phyloP scores from a whole-genome alignment of 2,329 filamentous ascomycete genomes.

The Dactylonectria macrodidyma region DNA sequence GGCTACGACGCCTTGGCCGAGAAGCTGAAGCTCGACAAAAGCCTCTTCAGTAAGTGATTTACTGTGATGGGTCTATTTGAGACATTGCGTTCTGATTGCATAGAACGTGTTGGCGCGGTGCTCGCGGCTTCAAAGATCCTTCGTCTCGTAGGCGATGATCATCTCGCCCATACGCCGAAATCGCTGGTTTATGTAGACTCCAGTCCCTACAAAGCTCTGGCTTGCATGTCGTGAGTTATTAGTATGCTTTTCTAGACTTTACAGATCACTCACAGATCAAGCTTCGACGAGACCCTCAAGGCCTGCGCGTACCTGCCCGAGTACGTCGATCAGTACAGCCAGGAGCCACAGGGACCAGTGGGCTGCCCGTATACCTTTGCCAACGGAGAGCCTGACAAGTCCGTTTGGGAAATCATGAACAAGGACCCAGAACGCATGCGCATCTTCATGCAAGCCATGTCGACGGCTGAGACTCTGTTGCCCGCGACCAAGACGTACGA shows the following conservation, averaged over 20 bases:
- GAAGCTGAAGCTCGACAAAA: constrained; percentile 45
- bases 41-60: constrained; percentile 41
- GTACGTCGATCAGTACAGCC: constrained; percentile 51
- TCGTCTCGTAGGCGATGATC: constrained; percentile 6
- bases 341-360: constrained; percentile 47
- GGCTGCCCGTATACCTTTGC: constrained; percentile 50
- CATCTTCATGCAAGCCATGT: constrained; percentile 50
- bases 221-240: constrained; percentile 23
- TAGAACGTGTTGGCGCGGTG: constrained; percentile 21
- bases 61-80: neutral
- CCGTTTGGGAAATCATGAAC: constrained; percentile 52
- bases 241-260: neutral
- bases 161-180: constrained; percentile 25
- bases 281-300: constrained; percentile 46
- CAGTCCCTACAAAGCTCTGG: neutral
- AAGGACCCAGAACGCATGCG: constrained; percentile 42
- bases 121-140: constrained; percentile 26
- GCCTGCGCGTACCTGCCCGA: constrained; percentile 44
- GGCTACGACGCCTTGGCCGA: constrained; percentile 48
- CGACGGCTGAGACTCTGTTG: constrained; percentile 38
- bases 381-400: constrained; percentile 46
- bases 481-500: constrained; percentile 50
- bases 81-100: neutral
- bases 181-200: constrained; percentile 21
- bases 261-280: constrained; percentile 18